These are phyloP conservation scores for Cubamyces sp. DNA, from an alignment of 768 basidiomycete genomes.

Conservation along the genomic window DNA sequence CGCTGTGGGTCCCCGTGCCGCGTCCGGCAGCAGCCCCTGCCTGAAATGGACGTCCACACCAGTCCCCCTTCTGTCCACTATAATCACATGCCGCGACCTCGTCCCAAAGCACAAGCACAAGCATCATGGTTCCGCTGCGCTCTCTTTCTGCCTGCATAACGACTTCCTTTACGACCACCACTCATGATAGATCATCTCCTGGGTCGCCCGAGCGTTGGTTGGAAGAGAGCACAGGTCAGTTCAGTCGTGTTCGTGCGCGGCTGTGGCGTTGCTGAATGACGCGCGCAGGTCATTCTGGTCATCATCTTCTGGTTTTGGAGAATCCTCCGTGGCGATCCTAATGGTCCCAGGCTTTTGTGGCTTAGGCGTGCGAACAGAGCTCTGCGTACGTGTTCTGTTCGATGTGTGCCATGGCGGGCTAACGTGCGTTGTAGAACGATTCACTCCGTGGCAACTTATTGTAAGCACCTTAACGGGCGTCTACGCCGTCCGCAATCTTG, in stretches of 20 bases:
- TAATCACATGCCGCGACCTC: conserved; percentile 20
- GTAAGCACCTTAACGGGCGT: conserved; percentile 82
- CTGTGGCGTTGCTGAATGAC: not conserved
- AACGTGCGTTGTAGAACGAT: conserved; percentile 55
- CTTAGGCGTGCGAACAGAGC: conserved; percentile 59
- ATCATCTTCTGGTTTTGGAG: conserved; percentile 91
- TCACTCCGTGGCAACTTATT: conserved; percentile 97
- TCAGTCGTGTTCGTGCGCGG: not conserved
- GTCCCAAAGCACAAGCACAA: conserved; percentile 32
- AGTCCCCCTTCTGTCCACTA: conserved; percentile 1
- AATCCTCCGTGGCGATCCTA: conserved; percentile 64
- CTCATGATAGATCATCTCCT: conserved; percentile 92
- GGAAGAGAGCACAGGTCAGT: conserved; percentile 83
- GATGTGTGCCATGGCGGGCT: not conserved
- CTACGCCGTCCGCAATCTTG: conserved; percentile 83
- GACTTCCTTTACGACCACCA: conserved; percentile 16
- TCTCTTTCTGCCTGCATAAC: conserved; percentile 7
- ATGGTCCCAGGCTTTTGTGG: conserved; percentile 71
- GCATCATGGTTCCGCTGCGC: conserved; percentile 13
- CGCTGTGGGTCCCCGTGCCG: conserved; percentile 19
- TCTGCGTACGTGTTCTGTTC: conserved; percentile 52
- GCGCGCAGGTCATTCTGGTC: conserved; percentile 79
- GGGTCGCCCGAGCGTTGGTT: conserved; percentile 86
- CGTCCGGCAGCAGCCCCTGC: conserved; percentile 4
- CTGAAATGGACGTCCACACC: conserved; percentile 15